phyloP scores from a whole-genome alignment of 2,329 filamentous ascomycete species.

The Penicillium digitatum region DNA sequence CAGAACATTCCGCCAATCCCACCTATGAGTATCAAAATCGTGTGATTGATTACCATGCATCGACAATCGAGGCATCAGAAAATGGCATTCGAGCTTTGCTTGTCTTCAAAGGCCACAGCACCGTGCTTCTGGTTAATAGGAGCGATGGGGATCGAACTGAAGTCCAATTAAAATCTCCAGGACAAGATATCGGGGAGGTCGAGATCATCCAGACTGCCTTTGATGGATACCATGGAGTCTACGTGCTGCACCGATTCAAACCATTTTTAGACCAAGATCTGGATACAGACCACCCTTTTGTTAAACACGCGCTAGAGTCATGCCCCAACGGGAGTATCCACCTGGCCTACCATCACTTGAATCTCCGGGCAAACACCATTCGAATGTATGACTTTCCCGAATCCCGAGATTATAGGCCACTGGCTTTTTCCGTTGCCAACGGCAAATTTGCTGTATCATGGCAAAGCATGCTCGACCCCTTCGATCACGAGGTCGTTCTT shows the following conservation, averaged over 20 bases:
- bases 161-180: conserved; percentile 21
- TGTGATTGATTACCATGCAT: conserved; percentile 35
- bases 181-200: conserved; percentile 25
- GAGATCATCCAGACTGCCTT: conserved; percentile 35
- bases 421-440: conserved; percentile 26
- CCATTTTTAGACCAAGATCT: conserved; percentile 21
- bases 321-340: conserved; percentile 22
- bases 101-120: conserved; percentile 28
- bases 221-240: conserved; percentile 20
- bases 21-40: conserved; percentile 27
- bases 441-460: conserved; percentile 39
- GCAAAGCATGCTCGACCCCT: conserved; percentile 25
- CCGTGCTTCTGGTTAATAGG: conserved; percentile 28
- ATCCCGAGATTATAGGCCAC: conserved; percentile 27
- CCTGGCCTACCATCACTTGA: conserved; percentile 29
- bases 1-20: conserved; percentile 32
- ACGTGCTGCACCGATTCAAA: conserved; percentile 34
- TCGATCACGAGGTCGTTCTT: conserved; percentile 29
- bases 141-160: conserved; percentile 16
- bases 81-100: conserved; percentile 24
- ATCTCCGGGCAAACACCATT: conserved; percentile 9
- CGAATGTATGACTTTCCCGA: conserved; percentile 30
- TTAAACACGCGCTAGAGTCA: conserved; percentile 30
- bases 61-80: conserved; percentile 23
- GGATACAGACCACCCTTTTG: conserved; percentile 31